These are phyloP conservation scores for Lentinus tigrinus DNA, from an alignment of 768 basidiomycete species.

Conservation along the genomic window DNA sequence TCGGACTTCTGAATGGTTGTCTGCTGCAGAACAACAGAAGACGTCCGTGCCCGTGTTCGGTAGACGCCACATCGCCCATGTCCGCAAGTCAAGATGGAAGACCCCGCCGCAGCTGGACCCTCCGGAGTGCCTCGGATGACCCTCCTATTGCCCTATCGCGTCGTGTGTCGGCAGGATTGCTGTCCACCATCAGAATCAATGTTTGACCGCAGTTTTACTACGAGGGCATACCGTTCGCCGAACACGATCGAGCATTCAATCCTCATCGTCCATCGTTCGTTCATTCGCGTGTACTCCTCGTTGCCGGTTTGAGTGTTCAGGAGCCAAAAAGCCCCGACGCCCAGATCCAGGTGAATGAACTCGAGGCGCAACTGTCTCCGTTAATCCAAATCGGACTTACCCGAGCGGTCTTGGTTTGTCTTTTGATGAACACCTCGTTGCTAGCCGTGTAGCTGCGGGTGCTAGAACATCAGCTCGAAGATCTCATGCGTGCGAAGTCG, in stretches of 20 bases:
- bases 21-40: neutral
- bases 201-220: neutral
- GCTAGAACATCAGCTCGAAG: neutral
- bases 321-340: neutral
- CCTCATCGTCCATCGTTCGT: neutral
- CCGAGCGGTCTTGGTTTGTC: neutral
- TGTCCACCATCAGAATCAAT: neutral
- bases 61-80: neutral
- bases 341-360: neutral
- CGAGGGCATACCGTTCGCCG: neutral
- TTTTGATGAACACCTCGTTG: neutral
- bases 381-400: neutral
- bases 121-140: neutral
- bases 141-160: neutral
- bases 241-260: neutral
- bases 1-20: neutral
- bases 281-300: neutral
- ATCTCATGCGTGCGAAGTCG: neutral
- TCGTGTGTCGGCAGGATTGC: neutral
- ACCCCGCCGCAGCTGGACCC: neutral
- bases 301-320: neutral
- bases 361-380: neutral
- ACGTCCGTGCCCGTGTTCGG: neutral
- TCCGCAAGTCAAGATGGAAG: neutral
- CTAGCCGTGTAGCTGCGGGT: no score